Conservation (phyloP, 495 filamentous ascomycete species). For the Aspergillus haitiensis region DNA sequence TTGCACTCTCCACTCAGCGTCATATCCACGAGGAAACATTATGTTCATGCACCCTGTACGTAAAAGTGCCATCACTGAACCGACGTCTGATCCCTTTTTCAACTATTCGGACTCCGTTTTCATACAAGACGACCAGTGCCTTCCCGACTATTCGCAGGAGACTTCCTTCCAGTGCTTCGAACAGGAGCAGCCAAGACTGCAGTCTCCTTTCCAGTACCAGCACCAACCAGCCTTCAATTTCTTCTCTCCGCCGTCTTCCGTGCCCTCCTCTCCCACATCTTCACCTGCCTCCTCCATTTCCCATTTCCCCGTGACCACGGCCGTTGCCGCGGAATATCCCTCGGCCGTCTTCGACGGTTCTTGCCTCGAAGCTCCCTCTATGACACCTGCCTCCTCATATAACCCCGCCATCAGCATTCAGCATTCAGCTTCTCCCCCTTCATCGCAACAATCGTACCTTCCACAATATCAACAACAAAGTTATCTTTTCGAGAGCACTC, state of each 20-base stretch:
- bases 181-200: conserved; percentile 31
- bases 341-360: conserved; percentile 34
- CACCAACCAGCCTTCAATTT: conserved; percentile 37
- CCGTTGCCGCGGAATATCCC: conserved; percentile 28
- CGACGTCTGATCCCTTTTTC: conserved; percentile 28
- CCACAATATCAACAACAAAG: conserved; percentile 30
- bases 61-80: conserved; percentile 51
- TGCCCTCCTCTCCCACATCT: conserved; percentile 42
- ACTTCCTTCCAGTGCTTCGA: conserved; percentile 28
- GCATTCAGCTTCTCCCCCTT: conserved; percentile 38
- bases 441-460: conserved; percentile 25
- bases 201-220: conserved; percentile 44
- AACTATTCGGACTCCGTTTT: conserved; percentile 39
- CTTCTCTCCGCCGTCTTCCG: conserved; percentile 45
- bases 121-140: conserved; percentile 50
- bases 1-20: conserved; percentile 27
- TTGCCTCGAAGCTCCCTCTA: conserved; percentile 48
- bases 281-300: conserved; percentile 44
- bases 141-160: conserved; percentile 39
- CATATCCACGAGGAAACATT: conserved; percentile 37
- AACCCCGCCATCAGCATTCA: conserved; percentile 44
- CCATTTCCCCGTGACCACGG: conserved; percentile 32
- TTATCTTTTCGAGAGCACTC: conserved; percentile 36
- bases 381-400: conserved; percentile 49
- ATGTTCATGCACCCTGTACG: conserved; percentile 51